Conservation (phyloP, 1,284 basidiomycete genomes). For the Fistulina hepatica region DNA sequence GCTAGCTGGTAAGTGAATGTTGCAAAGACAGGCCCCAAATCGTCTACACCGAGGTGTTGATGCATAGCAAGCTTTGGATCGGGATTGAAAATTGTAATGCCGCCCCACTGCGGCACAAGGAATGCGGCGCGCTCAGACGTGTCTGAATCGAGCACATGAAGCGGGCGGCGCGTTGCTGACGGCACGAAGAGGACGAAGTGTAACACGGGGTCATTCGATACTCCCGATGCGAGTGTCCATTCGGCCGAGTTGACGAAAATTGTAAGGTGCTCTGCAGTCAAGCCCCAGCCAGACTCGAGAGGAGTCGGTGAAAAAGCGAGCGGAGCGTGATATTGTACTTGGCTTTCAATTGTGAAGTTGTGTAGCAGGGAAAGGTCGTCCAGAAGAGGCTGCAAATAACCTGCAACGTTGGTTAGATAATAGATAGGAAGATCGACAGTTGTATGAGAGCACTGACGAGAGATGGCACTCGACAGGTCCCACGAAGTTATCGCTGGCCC, state of each 20-base stretch:
- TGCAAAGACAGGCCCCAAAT: slow-evolving; percentile 41
- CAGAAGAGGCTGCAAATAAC: slow-evolving; percentile 58
- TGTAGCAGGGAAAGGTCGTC: slow-evolving; percentile 57
- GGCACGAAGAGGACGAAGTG: slow-evolving; percentile 92
- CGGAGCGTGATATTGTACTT: slow-evolving; percentile 87
- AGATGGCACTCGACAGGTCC: slow-evolving; percentile 58
- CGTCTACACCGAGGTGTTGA: slow-evolving; percentile 28
- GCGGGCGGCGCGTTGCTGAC: slow-evolving; percentile 52
- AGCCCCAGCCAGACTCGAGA: slow-evolving; percentile 35
- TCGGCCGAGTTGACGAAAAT: slow-evolving; percentile 93
- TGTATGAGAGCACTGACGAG: slow-evolving; percentile 37
- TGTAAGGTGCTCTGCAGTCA: slow-evolving; percentile 74
- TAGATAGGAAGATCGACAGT: slow-evolving; percentile 8
- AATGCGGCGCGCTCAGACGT: slow-evolving; percentile 49
- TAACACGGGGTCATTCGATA: slow-evolving; percentile 84
- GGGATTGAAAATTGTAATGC: slow-evolving; percentile 75
- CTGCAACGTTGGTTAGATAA: slow-evolving; percentile 30
- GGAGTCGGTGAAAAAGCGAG: slow-evolving; percentile 66
- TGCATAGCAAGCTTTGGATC: slow-evolving; percentile 19
- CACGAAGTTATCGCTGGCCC: slow-evolving; percentile 55
- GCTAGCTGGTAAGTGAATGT: slow-evolving; percentile 71
- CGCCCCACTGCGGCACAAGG: slow-evolving; percentile 92
- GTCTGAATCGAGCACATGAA: slow-evolving; percentile 52
- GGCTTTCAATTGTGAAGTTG: slow-evolving; percentile 89
- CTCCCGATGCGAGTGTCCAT: slow-evolving; percentile 86